Percentiles rank a stretch among this genome's conserved stretches.
Conservation (phyloP, 2,329 filamentous ascomycete genomes). For the Pseudocercospora crystallina region DNA sequence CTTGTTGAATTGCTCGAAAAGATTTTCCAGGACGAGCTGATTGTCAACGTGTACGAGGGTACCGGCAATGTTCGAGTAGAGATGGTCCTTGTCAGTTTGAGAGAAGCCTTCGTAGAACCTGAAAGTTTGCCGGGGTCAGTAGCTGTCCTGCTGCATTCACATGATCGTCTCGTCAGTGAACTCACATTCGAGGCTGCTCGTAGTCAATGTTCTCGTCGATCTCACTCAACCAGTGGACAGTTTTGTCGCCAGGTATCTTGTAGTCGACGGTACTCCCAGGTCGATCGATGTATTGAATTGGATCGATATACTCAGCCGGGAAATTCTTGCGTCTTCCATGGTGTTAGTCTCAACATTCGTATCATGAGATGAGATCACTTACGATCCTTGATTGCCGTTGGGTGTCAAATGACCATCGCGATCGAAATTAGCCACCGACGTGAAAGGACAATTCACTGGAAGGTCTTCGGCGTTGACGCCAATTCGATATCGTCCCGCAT, state of each 20-base stretch:
- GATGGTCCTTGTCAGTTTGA: constrained; percentile 26
- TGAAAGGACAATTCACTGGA: constrained; percentile 49
- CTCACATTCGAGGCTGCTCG: constrained; percentile 27
- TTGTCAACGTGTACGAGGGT: constrained; percentile 31
- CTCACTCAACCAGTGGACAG: constrained; percentile 26
- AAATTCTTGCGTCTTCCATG: constrained; percentile 23
- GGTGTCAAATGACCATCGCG: constrained; percentile 32
- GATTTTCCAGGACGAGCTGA: constrained; percentile 22
- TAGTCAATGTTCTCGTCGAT: constrained; percentile 31
- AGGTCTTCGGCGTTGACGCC: constrained; percentile 55
- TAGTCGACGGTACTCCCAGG: constrained; percentile 25
- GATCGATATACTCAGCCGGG: constrained; percentile 29
- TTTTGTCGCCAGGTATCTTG: constrained; percentile 18
- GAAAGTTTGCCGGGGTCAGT: too few species aligned
- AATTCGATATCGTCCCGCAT: constrained; percentile 53
- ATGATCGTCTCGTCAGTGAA: too few species aligned
- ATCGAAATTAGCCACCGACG: constrained; percentile 28
- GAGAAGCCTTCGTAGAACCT: constrained; percentile 28
- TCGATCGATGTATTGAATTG: constrained; percentile 27
- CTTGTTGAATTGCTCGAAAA: constrained; percentile 28
- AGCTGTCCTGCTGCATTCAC: too few species aligned
- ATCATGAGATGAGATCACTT: too few species aligned
- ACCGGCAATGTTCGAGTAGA: constrained; percentile 32
- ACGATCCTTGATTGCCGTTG: constrained; percentile 27
- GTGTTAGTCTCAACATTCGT: too few species aligned